Base-by-base conservation (phyloP, 2,329 filamentous ascomycete genomes). In the Thelonectria olida region DNA sequence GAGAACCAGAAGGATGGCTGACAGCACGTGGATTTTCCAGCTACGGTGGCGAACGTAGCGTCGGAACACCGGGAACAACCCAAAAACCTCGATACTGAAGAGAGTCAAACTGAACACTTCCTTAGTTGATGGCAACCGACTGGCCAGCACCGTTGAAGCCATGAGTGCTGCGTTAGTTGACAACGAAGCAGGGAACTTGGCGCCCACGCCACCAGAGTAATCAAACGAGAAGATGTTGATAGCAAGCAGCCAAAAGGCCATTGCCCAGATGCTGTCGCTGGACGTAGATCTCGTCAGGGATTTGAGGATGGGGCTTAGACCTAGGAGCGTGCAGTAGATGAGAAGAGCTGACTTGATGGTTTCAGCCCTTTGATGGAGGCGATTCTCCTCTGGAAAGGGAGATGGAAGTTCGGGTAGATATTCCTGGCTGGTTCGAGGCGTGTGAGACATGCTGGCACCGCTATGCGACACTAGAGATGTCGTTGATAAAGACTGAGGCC, bases 171-270 rank as follows among this genome's bases (percentile, higher is more conserved):
- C 96, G 68, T 98, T 99, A 22, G 96, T 99, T 9, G 93, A 97
- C 5, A 98, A 84, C 4, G 84, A 90, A 9, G 90, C 89, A 1
- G 90, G 90, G 68, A 92, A 90, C 68, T 89, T 90, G 61, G 76
- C 79, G 22, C 82, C 82, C 20, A 87, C 78, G 31, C 87, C 85
- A 39, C 92, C 91, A 10, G 92, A 92, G 77, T 99, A 99, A 82
- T 99, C 96, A 74, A 97, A 98, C 76, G 96, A 97, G 78, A 97
- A 96, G 63, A 98, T 93, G 76, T 99, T 99, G 79, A 97, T 95
- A 71, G 92, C 87, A 64, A 99, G 87, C 44, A 99, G 85, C 89
- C 93, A 96, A 73, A 92, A 94, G 51, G 92, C 96, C 82, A 99
- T 91, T 59, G 96, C 93, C 96, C 96, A 99, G 75, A 99, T 99